Evolutionary conservation across 352 stramenopile genomes (phyloP).

Genomic region (Phytophthora chlamydospora): DNA sequence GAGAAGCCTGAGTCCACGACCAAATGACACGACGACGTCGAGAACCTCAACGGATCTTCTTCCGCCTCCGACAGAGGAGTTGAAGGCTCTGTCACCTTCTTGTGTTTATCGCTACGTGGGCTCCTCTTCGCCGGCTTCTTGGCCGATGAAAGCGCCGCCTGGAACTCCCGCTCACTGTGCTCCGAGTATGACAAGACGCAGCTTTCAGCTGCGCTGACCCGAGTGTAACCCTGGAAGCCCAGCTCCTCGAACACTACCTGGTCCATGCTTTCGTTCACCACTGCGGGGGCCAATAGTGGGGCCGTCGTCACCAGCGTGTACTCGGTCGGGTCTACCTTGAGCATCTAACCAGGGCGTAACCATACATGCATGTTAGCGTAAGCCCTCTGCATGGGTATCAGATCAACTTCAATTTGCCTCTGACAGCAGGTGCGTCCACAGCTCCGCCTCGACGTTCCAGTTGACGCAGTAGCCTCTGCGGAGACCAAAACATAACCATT

Average conservation of each 20-base stretch:
- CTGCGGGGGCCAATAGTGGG: constrained; percentile 58
- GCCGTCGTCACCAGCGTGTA: constrained; percentile 62
- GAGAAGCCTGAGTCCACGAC: constrained; percentile 96
- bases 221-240: constrained; percentile 58
- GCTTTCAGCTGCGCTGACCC: constrained; percentile 61
- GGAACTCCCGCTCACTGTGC: constrained; percentile 30
- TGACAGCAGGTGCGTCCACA: constrained; percentile 65
- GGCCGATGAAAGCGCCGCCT: constrained; percentile 7
- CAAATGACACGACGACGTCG: constrained; percentile 61
- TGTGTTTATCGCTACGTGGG: constrained; percentile 23
- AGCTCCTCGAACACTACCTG: constrained; percentile 85
- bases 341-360: constrained; percentile 31
- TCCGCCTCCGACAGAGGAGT: constrained; percentile 2
- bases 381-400: neutral
- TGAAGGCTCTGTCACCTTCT: constrained; percentile 1
- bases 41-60: constrained; percentile 42
- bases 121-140: constrained; percentile 27
- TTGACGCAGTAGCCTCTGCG: constrained; percentile 81
- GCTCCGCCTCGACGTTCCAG: constrained; percentile 76
- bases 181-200: constrained; percentile 68
- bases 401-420: constrained; percentile 39
- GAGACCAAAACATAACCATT: constrained; percentile 6
- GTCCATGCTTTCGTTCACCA: constrained; percentile 77
- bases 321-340: constrained; percentile 55
- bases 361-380: constrained; percentile 2